Evolutionary conservation across 2,329 filamentous ascomycete genomes (phyloP).

Genomic region (Neospermospora avenae): DNA sequence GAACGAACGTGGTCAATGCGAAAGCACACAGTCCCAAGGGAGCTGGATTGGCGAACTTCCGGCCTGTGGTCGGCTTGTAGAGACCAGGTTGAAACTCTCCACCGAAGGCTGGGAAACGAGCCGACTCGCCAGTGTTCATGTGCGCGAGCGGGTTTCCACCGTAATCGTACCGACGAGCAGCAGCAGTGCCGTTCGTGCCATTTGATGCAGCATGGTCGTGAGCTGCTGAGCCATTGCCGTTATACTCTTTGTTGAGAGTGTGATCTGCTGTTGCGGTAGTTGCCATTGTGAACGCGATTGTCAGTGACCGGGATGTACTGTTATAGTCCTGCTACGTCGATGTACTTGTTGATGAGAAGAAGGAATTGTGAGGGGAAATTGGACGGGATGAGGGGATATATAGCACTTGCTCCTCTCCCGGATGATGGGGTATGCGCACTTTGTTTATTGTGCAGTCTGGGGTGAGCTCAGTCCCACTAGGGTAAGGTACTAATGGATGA

Average conservation of each 20-base stretch:
- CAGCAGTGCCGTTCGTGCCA: neutral
- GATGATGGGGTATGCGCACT: constrained; percentile 17
- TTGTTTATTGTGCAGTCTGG: constrained; percentile 19
- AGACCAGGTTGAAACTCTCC: constrained; percentile 59
- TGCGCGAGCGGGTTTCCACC: constrained; percentile 47
- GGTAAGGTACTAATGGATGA: neutral
- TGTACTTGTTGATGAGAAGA: constrained; percentile 9
- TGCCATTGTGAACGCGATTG: constrained; percentile 23
- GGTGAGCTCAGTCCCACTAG: constrained; percentile 10
- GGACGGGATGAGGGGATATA: constrained; percentile 15
- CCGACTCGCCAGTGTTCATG: constrained; percentile 41
- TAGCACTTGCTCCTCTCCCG: constrained; percentile 13
- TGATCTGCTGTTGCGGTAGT: constrained; percentile 21
- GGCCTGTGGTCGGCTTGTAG: constrained; percentile 48
- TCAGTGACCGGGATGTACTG: neutral
- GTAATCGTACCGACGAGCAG: constrained; percentile 26
- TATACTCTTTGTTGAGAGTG: constrained; percentile 26
- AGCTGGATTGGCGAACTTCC: constrained; percentile 58
- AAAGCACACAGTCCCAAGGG: constrained; percentile 59
- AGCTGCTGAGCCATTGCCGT: constrained; percentile 6
- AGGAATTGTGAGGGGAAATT: neutral
- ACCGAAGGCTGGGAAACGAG: constrained; percentile 51
- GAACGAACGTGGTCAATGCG: constrained; percentile 60
- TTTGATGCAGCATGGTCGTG: constrained; percentile 21
- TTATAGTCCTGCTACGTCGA: constrained; percentile 12